phyloP scores from a whole-genome alignment of 129 eudicot species.

The Pulicaria dysenterica region DNA sequence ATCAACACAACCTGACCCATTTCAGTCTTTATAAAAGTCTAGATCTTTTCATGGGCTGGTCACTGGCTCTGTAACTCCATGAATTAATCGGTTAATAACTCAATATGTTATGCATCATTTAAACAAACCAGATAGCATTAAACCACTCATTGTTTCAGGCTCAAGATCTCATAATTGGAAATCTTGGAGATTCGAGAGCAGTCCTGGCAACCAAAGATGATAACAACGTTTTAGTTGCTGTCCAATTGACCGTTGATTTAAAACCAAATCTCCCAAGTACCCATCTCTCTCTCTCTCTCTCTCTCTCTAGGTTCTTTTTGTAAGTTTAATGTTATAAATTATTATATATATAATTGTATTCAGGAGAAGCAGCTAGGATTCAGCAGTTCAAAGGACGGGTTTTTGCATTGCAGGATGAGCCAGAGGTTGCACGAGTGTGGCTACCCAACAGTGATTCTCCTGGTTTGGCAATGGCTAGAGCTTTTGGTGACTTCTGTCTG shows the following conservation, averaged over 20 bases:
- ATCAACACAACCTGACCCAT: neutral
- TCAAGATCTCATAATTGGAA: conserved; percentile 87
- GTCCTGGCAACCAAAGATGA: conserved; percentile 77
- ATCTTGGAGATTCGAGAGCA: conserved; percentile 96
- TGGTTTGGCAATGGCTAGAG: conserved; percentile 93
- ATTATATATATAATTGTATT: conserved; percentile 11
- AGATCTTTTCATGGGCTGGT: too few species aligned
- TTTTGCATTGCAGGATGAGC: conserved; percentile 86
- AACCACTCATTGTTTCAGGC: conserved; percentile 53
- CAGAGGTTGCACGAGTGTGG: conserved; percentile 95
- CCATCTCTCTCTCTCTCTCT: conserved; percentile 16
- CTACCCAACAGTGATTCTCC: conserved; percentile 89
- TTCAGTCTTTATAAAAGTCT: neutral
- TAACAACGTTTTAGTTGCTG: conserved; percentile 65
- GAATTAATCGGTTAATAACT: neutral
- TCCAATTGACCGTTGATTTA: conserved; percentile 86
- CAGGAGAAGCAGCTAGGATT: conserved; percentile 87
- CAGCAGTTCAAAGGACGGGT: conserved; percentile 80
- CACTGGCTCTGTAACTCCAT: neutral
- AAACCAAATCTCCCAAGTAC: conserved; percentile 98
- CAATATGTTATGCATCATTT: neutral
- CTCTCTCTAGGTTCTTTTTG: neutral
- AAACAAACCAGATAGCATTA: neutral
- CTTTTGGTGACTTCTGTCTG: conserved; percentile 84
- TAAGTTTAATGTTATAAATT: conserved; percentile 1